Conservation (phyloP, 768 basidiomycete species). For the Austroboletus eburneus region DNA sequence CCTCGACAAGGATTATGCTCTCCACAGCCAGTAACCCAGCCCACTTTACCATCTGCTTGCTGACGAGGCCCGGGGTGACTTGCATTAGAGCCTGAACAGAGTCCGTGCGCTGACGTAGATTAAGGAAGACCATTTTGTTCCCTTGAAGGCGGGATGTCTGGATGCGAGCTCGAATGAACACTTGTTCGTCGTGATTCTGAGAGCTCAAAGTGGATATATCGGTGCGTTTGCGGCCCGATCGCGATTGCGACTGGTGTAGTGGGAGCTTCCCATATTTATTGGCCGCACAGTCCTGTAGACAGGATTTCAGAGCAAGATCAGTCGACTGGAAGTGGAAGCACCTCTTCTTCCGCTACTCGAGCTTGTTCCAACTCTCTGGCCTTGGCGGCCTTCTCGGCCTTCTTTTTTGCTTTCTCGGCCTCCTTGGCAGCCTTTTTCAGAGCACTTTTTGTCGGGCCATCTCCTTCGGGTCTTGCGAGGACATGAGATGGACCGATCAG, state of each 20-base stretch:
- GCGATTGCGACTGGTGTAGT: constrained; percentile 86
- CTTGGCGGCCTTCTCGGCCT: constrained; percentile 79
- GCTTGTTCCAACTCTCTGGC: constrained; percentile 74
- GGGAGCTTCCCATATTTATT: constrained; percentile 86
- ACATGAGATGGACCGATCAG: constrained; percentile 1
- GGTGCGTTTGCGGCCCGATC: constrained; percentile 54
- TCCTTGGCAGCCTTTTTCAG: constrained; percentile 90
- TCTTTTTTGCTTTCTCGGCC: constrained; percentile 85
- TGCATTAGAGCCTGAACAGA: constrained; percentile 83
- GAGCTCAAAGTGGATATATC: constrained; percentile 63
- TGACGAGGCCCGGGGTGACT: constrained; percentile 70
- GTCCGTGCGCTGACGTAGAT: constrained; percentile 81
- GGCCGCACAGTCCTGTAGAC: constrained; percentile 63
- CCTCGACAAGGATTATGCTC: constrained; percentile 90
- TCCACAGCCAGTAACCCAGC: constrained; percentile 72
- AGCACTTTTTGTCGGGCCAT: constrained; percentile 79
- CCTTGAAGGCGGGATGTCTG: constrained; percentile 91
- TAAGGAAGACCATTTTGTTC: constrained; percentile 93
- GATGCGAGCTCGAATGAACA: constrained; percentile 84
- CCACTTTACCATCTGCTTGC: constrained; percentile 98
- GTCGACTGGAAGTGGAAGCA: constrained; percentile 35
- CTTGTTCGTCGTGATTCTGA: constrained; percentile 62
- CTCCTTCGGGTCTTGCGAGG: constrained; percentile 23
- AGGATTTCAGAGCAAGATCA: constrained; percentile 6
- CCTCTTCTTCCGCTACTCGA: constrained; percentile 58